These are phyloP conservation scores for Tympanopsis confertula DNA, from an alignment of 2,329 filamentous ascomycete species.

Conservation along the genomic window DNA sequence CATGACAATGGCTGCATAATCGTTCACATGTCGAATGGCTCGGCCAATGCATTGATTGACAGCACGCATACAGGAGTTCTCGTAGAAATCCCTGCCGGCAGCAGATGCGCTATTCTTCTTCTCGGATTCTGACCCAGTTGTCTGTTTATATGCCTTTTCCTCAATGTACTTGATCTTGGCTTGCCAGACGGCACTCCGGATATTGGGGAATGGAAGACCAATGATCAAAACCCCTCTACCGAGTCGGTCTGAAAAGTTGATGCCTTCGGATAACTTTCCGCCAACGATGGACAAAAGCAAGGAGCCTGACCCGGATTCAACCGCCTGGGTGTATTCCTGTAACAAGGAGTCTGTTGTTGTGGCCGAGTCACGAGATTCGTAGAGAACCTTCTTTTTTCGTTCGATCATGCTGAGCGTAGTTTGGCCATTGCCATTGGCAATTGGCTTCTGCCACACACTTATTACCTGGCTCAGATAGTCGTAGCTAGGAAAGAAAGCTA, in stretches of 20 bases:
- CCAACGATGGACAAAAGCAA: conserved; percentile 59
- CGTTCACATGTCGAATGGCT: conserved; percentile 74
- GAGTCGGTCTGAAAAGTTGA: conserved; percentile 62
- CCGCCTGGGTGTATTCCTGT: conserved; percentile 41
- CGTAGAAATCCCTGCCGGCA: conserved; percentile 12
- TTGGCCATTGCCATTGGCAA: conserved; percentile 3
- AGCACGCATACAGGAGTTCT: conserved; percentile 79
- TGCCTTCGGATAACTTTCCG: conserved; percentile 62
- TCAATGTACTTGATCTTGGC: conserved; percentile 58
- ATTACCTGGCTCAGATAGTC: conserved; percentile 48
- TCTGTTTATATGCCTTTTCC: conserved; percentile 15
- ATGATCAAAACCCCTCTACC: conserved; percentile 59
- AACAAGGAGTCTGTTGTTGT: conserved; percentile 37
- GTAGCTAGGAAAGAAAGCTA: conserved; percentile 65
- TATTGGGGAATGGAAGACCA: conserved; percentile 60
- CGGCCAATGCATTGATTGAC: conserved; percentile 95
- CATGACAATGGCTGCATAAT: conserved; percentile 85
- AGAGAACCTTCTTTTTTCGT: conserved; percentile 15
- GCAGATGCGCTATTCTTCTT: conserved; percentile 21
- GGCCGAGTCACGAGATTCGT: conserved; percentile 28
- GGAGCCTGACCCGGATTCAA: conserved; percentile 44
- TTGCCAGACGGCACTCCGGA: conserved; percentile 58
- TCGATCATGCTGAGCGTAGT: conserved; percentile 4
- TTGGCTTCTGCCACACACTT: conserved; percentile 28
- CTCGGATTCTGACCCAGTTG: conserved; percentile 9